phyloP scores from a whole-genome alignment of 306 rosid species.

The Prunus kanzakura region DNA sequence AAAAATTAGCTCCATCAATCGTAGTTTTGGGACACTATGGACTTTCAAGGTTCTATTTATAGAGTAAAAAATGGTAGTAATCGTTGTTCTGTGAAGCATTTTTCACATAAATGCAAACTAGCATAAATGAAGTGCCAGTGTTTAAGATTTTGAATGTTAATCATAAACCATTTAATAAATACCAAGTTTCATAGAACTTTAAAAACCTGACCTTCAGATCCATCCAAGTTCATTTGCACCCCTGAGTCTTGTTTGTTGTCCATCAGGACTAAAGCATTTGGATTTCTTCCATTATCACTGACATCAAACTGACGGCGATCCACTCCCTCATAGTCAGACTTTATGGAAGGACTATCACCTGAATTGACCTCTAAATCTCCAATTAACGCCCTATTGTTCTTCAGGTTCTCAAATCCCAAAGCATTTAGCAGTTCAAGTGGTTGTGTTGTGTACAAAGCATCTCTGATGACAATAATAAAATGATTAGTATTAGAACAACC shows the following conservation, averaged over 20 bases:
- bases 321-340: conserved; percentile 35
- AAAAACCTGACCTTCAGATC: conserved; percentile 72
- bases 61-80: background rate
- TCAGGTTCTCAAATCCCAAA: conserved; percentile 62
- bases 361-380: conserved; percentile 42
- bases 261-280: conserved; percentile 9
- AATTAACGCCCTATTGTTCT: conserved; percentile 41
- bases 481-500: conserved; percentile 12
- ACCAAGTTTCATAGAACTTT: background rate
- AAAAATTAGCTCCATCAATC: background rate
- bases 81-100: background rate
- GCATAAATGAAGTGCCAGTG: conserved; percentile 8
- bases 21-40: background rate
- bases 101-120: conserved; percentile 9
- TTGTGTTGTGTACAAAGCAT: conserved; percentile 92
- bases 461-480: conserved; percentile 52
- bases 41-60: background rate
- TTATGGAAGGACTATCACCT: conserved; percentile 39
- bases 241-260: conserved; percentile 36
- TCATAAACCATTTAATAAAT: conserved; percentile 17
- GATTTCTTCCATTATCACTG: conserved; percentile 42
- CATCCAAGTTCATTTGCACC: conserved; percentile 47
- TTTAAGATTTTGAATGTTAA: conserved; percentile 11
- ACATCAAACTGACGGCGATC: conserved; percentile 44
- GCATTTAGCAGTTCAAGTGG: conserved; percentile 92